Evolutionary conservation across 768 basidiomycete genomes (phyloP).

Genomic region (Boletus edulis): DNA sequence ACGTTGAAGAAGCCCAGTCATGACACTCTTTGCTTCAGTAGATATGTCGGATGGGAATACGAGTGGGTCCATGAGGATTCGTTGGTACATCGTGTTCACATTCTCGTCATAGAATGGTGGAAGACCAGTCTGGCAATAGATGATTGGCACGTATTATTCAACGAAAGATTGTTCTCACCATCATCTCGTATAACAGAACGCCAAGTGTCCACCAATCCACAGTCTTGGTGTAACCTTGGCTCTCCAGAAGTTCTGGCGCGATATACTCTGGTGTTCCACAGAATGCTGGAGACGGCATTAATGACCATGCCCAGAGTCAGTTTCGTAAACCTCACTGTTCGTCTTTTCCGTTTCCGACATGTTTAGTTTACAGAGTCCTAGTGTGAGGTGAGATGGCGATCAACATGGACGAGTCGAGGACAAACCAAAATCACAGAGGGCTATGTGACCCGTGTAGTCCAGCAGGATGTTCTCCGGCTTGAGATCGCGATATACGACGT

Average conservation of each 20-base stretch:
- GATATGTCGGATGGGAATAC: slow-evolving; percentile 89
- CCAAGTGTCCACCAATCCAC: slow-evolving; percentile 99
- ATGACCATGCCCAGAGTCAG: not conserved
- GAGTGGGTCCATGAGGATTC: slow-evolving; percentile 91
- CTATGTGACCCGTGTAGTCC: slow-evolving; percentile 97
- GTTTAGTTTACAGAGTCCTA: slow-evolving; percentile 89
- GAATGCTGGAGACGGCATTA: slow-evolving; percentile 57
- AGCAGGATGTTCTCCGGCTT: slow-evolving; percentile 98
- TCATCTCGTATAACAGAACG: slow-evolving; percentile 96
- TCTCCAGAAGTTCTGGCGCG: slow-evolving; percentile 94
- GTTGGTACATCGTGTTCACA: slow-evolving; percentile 96
- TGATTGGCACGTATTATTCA: slow-evolving; percentile 4
- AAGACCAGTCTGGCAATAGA: slow-evolving; percentile 68
- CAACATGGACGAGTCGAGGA: not conserved
- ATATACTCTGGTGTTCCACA: slow-evolving; percentile 99
- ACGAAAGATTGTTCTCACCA: slow-evolving; percentile 44
- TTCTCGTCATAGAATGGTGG: slow-evolving; percentile 99
- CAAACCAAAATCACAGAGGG: slow-evolving; percentile 91
- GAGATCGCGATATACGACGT: slow-evolving; percentile 96
- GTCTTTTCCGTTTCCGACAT: slow-evolving; percentile 98
- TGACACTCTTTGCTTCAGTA: slow-evolving; percentile 83
- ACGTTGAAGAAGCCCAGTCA: slow-evolving; percentile 83
- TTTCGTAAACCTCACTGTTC: slow-evolving; percentile 59
- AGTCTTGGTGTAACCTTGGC: slow-evolving; percentile 95
- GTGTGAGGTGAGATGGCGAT: not conserved